These are phyloP conservation scores for Garcia nutans DNA, from an alignment of 345 rosid genomes.

Conservation along the genomic window DNA sequence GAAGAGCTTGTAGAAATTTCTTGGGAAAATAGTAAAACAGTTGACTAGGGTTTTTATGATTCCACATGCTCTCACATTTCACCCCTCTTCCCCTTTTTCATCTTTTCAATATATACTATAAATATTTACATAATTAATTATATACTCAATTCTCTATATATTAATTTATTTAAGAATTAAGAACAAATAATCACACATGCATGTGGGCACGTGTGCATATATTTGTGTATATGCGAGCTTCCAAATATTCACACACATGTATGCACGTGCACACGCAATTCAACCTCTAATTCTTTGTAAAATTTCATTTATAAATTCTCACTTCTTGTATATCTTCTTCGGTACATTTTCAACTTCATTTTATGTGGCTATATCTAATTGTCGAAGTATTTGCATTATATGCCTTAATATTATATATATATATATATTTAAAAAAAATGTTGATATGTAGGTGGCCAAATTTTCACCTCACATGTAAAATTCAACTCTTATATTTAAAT, in stretches of 20 bases:
- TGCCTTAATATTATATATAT: no score
- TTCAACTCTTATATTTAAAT: no score
- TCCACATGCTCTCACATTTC: slow-evolving; percentile 61
- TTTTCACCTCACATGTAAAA: no score
- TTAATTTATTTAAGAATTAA: slow-evolving; percentile 3
- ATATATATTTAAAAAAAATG: no score
- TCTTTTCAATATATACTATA: not conserved
- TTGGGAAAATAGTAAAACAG: slow-evolving; percentile 25
- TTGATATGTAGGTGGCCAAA: no score
- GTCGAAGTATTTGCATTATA: no score
- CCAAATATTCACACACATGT: slow-evolving; percentile 74
- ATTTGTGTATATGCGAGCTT: slow-evolving; percentile 41
- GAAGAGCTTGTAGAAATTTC: slow-evolving; percentile 15
- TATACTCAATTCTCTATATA: not conserved
- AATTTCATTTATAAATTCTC: not conserved
- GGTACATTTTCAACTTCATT: no score
- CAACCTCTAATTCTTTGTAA: slow-evolving; percentile 42
- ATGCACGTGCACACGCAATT: slow-evolving; percentile 84
- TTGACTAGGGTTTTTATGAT: slow-evolving; percentile 58
- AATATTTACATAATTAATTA: not conserved
- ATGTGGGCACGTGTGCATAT: slow-evolving; percentile 76
- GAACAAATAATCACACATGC: slow-evolving; percentile 37
- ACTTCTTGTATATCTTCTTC: no score
- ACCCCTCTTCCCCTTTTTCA: slow-evolving; percentile 23
- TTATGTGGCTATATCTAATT: no score